Evolutionary conservation across 2,329 filamentous ascomycete genomes (phyloP), one percentile per base, ranked within the genome.

Genomic region (Beauveria sp.): DNA sequence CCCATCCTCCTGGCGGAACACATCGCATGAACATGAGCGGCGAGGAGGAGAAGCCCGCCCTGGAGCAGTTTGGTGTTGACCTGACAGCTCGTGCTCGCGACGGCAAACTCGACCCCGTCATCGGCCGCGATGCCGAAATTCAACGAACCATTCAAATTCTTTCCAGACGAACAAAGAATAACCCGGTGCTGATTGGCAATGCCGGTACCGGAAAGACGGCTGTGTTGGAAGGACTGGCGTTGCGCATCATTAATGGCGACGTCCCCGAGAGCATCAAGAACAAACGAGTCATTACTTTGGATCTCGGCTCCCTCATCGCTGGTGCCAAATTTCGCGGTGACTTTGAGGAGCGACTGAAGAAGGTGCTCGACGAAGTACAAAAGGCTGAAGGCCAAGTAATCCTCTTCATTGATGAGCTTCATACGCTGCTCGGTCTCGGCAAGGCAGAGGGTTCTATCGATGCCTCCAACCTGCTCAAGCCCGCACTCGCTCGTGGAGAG

Each of bases 361-460:
- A 88, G 66, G 92, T 98, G 1, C 74, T 99, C 70, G 92, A 89
- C 68, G 95, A 98, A 73, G 93, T 96, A 12, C 86, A 96, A 73
- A 86, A 96, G 65, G 90, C 93, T 1, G 81, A 96, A 57, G 95
- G 95, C 40, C 86, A 90, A 61, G 88, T 98, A 5, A 96, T 99
- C 49, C 79, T 99, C 3, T 98, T 99, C 75, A 90, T 98, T 58
- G 95, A 98, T 70, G 95, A 98, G 71, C 78, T 98, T 46, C 95
- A 99, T 72, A 96, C 88, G 1, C 79, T 99, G 0, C 84, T 98
- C 2, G 95, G 95, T 0, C 81, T 98, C 6, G 95, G 95, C 22
- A 98, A 98, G 74, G 91, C 92, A 0, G 93, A 98, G 75, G 95
- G 95, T 5, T 96, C 91, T 47, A 96, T 98, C 65, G 95, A 99